These are phyloP conservation scores for Avena atlantica DNA, from an alignment of 176 grass and related monocot species.

Conservation along the genomic window DNA sequence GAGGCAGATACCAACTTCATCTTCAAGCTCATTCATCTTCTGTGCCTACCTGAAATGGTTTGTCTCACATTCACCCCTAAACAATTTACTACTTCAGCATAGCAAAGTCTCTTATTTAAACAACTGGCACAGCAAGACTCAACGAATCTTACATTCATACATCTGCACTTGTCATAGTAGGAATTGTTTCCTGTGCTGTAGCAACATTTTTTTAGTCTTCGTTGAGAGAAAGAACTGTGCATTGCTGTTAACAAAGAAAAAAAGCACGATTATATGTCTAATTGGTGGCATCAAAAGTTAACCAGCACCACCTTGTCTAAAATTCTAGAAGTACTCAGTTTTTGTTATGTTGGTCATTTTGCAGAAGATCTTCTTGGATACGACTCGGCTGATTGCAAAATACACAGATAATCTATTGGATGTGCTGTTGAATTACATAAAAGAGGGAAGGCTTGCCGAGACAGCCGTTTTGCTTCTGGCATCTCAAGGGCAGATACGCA, in stretches of 20 bases:
- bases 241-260: too few species aligned
- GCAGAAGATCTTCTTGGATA: constrained; percentile 2
- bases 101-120: too few species aligned
- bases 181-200: neutral
- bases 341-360: neutral
- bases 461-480: neutral
- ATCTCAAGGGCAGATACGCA: neutral
- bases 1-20: neutral
- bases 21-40: constrained; percentile 35
- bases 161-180: neutral
- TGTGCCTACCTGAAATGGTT: constrained; percentile 42
- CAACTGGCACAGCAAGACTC: neutral
- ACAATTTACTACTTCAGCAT: neutral
- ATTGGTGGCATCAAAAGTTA: too few species aligned
- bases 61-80: neutral
- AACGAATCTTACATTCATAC: neutral
- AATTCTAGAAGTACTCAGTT: neutral
- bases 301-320: neutral
- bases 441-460: neutral
- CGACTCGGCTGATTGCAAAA: neutral
- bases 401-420: neutral
- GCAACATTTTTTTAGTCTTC: too few species aligned
- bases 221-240: too few species aligned
- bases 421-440: neutral
- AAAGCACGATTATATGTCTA: too few species aligned